A percentile compares a stretch with the other conserved stretches of the same genome.
Evolutionary conservation across 257 asterid species (phyloP).

Genomic region (Eucommia ulmoides): DNA sequence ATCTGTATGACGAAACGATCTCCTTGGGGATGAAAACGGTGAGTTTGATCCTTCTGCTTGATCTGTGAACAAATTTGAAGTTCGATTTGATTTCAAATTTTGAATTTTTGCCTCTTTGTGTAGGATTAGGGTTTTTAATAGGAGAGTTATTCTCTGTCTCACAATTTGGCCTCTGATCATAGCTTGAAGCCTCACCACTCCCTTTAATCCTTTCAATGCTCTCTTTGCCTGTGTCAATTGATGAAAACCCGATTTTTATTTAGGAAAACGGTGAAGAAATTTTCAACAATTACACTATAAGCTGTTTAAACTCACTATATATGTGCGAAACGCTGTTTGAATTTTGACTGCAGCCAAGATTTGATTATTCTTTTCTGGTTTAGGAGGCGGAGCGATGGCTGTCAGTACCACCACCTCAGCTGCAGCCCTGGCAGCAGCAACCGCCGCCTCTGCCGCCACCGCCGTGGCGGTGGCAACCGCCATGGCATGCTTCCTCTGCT

Average conservation of each 20-base stretch:
- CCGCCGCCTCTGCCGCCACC: conserved; percentile 86
- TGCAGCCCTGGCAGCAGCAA: conserved; percentile 87
- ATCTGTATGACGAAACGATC: conserved; percentile 50
- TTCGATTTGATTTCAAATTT: background rate
- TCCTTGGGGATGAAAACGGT: conserved; percentile 34
- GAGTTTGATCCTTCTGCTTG: background rate
- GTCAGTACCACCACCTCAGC: conserved; percentile 83
- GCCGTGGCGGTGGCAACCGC: conserved; percentile 76
- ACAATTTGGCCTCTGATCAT: background rate
- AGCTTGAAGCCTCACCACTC: background rate
- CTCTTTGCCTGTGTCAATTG: background rate
- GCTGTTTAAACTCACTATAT: conserved; percentile 47
- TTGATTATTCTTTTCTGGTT: conserved; percentile 14
- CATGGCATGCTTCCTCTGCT: conserved; percentile 55
- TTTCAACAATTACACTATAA: background rate
- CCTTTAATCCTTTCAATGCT: background rate
- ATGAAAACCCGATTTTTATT: no score
- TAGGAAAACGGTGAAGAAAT: background rate
- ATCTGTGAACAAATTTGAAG: background rate
- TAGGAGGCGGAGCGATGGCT: conserved; percentile 19
- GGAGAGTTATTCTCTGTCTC: no score
- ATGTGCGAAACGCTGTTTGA: conserved; percentile 59
- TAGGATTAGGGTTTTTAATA: no score
- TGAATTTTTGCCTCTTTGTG: no score
- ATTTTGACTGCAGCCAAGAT: conserved; percentile 39